These are phyloP conservation scores for Arabis hirsuta DNA, from an alignment of 345 rosid species.

Conservation along the genomic window DNA sequence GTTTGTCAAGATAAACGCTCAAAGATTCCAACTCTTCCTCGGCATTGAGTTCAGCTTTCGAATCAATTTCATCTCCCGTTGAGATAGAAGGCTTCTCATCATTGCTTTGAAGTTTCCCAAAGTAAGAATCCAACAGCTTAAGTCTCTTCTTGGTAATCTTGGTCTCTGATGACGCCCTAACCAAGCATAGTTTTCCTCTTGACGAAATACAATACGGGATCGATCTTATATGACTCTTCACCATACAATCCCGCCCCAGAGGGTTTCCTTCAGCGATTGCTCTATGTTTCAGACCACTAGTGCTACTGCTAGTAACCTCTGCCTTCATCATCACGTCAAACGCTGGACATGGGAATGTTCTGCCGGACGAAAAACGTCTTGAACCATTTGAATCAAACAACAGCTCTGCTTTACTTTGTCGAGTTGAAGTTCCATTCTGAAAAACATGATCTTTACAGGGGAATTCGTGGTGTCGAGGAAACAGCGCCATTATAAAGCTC, in stretches of 20 bases:
- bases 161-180: slow-evolving; percentile 42
- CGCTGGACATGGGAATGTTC: slow-evolving; percentile 31
- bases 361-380: slow-evolving; percentile 37
- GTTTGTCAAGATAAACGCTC: slow-evolving; percentile 64
- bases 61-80: neutral
- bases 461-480: slow-evolving; percentile 54
- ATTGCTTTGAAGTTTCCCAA: slow-evolving; percentile 52
- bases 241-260: slow-evolving; percentile 23
- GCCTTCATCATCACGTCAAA: slow-evolving; percentile 28
- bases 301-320: slow-evolving; percentile 20
- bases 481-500: slow-evolving; percentile 57
- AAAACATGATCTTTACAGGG: slow-evolving; percentile 44
- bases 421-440: slow-evolving; percentile 24
- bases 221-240: slow-evolving; percentile 28
- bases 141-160: slow-evolving; percentile 48
- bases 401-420: slow-evolving; percentile 36
- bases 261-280: slow-evolving; percentile 5
- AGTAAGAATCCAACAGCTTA: slow-evolving; percentile 70
- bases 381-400: slow-evolving; percentile 35
- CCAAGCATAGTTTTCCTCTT: slow-evolving; percentile 32
- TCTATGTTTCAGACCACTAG: slow-evolving; percentile 37
- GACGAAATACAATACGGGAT: slow-evolving; percentile 25
- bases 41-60: slow-evolving; percentile 34
- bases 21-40: slow-evolving; percentile 50
- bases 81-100: slow-evolving; percentile 33